Conservation (phyloP, 305 asterid species). For the Stenogyne calaminthoides region DNA sequence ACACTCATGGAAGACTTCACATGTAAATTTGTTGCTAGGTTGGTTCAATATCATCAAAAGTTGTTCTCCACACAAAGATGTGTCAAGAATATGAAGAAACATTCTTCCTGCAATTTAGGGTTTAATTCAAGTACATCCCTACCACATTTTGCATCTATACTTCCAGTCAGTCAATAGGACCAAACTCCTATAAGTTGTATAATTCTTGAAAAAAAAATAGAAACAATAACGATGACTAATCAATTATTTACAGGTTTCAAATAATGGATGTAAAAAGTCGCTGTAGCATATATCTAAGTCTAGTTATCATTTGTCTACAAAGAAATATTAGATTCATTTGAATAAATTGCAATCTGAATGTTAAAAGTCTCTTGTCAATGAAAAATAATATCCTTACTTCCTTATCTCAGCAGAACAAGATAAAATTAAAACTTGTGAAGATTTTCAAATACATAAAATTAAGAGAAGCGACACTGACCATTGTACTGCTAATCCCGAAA, state of each 20-base stretch:
- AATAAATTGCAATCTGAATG: neutral
- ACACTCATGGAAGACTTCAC: neutral
- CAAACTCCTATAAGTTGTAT: neutral
- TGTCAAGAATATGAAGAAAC: neutral
- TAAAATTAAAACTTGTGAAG: neutral
- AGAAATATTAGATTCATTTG: too few relatives aligned
- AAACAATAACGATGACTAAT: neutral
- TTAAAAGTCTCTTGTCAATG: neutral
- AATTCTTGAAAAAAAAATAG: neutral
- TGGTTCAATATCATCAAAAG: neutral
- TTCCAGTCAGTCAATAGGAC: neutral
- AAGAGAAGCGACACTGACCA: conserved; percentile 41
- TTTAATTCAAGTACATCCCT: neutral
- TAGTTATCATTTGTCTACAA: neutral
- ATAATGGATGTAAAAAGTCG: neutral
- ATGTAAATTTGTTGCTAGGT: neutral
- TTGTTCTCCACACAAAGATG: neutral
- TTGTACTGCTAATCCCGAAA: conserved; percentile 78
- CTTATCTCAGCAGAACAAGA: neutral
- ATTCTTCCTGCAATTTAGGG: conserved; percentile 10
- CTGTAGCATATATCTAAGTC: neutral
- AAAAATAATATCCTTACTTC: neutral
- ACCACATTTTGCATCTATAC: neutral
- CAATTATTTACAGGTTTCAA: neutral
- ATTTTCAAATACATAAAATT: too few relatives aligned